Base-by-base conservation (phyloP, 2,329 filamentous ascomycete genomes). In the Sarocladiaceae sp. region DNA sequence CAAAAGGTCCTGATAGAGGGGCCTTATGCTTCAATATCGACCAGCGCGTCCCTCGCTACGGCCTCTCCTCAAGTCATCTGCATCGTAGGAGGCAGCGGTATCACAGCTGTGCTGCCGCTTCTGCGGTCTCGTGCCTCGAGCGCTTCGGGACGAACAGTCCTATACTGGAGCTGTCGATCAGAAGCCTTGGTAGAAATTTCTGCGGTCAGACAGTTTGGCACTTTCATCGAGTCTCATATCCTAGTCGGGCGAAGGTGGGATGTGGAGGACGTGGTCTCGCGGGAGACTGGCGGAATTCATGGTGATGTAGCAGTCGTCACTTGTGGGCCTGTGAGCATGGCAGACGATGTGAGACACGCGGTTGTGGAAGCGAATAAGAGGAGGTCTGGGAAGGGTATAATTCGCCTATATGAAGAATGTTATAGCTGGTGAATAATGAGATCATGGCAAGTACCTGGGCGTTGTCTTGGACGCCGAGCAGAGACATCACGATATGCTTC, bases 71-170 rank as follows among this genome's bases (percentile, higher is more conserved):
- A 47, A 29, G 48, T 58, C 0, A 48, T 60, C 2, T 56, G 55
- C 34, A 48, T 60, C 19, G 56, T 55, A 4, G 57, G 58, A 20
- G 57, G 58, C 3, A 56, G 55, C 2, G 58, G 58, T 1, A 56
- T 59, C 19, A 55, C 58, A 6, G 58, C 58, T 6, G 57, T 57
- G 7, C n/a, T 31, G 9, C 45, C 19, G 24, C 24, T 34, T 20
- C 41, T 31, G 11, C 33, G 35, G 15, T 10, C 21, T 19, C 37
- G 37, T 29, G 37, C 37, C 5, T 41, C 23, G 4, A 16, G 19
- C 32, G 44, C 2, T 15, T 33, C 31, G 46, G 50, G 10, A 19
- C 33, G 9, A 39, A 44, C 26, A 48, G 47, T 41, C 34, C 43
- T 50, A 1, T 50, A 45, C 40, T 51, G 49, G 49, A 46, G 47